These are phyloP conservation scores for Penicillium verhagenii DNA, from an alignment of 495 filamentous ascomycete genomes.

Conservation along the genomic window DNA sequence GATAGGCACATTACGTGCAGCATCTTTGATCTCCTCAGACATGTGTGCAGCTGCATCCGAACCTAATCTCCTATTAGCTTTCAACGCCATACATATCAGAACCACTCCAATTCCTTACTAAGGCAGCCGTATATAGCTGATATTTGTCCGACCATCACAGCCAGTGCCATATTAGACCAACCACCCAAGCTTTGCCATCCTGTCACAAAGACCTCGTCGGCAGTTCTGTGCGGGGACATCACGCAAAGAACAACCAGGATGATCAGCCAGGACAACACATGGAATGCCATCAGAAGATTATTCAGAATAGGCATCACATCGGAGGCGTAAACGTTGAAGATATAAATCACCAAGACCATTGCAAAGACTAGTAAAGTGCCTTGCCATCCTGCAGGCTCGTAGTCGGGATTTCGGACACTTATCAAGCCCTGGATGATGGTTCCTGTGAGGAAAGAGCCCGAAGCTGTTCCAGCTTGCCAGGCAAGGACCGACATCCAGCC, in stretches of 20 bases:
- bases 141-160: constrained; percentile 50
- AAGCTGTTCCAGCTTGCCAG: constrained; percentile 40
- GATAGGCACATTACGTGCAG: constrained; percentile 36
- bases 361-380: constrained; percentile 47
- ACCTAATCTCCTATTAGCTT: constrained; percentile 15
- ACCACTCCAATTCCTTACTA: too few species aligned
- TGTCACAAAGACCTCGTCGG: constrained; percentile 43
- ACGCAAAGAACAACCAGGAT: constrained; percentile 39
- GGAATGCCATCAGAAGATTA: constrained; percentile 36
- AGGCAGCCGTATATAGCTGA: constrained; percentile 36
- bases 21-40: constrained; percentile 48
- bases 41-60: constrained; percentile 39
- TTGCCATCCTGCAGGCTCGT: constrained; percentile 38
- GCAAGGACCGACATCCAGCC: constrained; percentile 49
- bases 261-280: constrained; percentile 41
- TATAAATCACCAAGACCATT: constrained; percentile 35
- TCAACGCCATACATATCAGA: too few species aligned
- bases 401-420: constrained; percentile 34
- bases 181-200: constrained; percentile 46
- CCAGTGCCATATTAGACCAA: constrained; percentile 48
- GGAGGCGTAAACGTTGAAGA: constrained; percentile 44
- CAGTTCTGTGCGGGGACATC: constrained; percentile 34
- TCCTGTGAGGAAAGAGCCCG: constrained; percentile 41
- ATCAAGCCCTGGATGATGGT: constrained; percentile 49
- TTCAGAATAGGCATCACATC: constrained; percentile 39